Evolutionary conservation across 179 eudicot species (phyloP), one percentile per base, ranked within the genome.

Genomic region (Actinidia arguta): DNA sequence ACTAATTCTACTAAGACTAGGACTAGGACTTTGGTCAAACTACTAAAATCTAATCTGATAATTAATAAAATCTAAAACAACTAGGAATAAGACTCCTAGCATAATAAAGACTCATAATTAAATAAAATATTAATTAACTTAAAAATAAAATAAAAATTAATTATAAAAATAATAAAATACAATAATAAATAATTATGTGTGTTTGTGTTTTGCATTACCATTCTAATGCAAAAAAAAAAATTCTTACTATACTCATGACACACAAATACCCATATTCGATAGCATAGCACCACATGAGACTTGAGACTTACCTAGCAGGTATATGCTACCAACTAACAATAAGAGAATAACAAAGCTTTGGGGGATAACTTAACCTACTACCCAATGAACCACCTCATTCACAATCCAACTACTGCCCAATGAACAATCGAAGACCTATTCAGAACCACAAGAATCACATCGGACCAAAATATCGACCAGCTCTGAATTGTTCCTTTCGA

Each of bases 391-490:
- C 24, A 62, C 70, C 71, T 13, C n/a, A 78, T 27, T 95, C 92
- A 96, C 50, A 92, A 82, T 36, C 72, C 89, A 78, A 94, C 94
- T 14, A 89, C 93, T 83, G 91, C 62, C 85, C 96, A 95, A 82
- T 93, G 92, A 75, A 94, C 93, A 84, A 95, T 84, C 0, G 93
- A 83, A 7, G 97, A 87, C 47, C 93, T 89, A 55, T 75, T 83
- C 4, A 98, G 99, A 83, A 90, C 90, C 51, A 73, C 85, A 74
- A 89, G 88, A 76, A 96, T 83, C 72, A 87, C 93, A 86, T 89
- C 90, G 2, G 90, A 90, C 94, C 96, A 92, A 76, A 88, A 81
- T 68, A 96, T 83, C 14, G 82, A 86, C 31, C 99, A 98, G 64
- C 85, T 86, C 75, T 94, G 86, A 4, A 85, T 6, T 24, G 83